Base-by-base conservation (phyloP, 345 rosid species). In the Citrus australasica region DNA sequence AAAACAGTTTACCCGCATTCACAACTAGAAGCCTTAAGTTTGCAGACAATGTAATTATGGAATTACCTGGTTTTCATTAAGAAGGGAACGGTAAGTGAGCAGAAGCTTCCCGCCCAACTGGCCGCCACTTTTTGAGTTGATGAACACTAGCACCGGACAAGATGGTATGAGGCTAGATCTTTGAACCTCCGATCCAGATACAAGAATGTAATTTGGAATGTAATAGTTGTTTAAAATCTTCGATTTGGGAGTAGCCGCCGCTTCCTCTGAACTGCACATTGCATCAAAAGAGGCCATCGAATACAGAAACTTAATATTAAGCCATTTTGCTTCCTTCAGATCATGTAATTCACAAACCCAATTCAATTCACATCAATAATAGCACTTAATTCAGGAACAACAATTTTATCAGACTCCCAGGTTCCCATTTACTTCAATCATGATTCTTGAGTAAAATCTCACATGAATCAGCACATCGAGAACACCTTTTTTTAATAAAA, bases 91-190 rank as follows among this genome's bases (percentile, higher is more conserved):
- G 42, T 85, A 92, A 6, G 90, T 86, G 25, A 65, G n/a, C 56
- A 92, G 91, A 80, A 92, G 92, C 59, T 86, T 81, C 9, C 86
- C 86, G 9, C 93, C 93, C n/a, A 90, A 84, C 85, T 92, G 93
- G n/a, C 96, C 92, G 0, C 93, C 96, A 38, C 96, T 92, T 82
- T 77, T 92, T 33, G 93, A 81, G 83, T 92, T 92, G 72, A 92
- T 88, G 69, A 92, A 92, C 64, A 82, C 92, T 19, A 92, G 71
- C 75, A 90, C 91, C 7, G 96, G 96, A 81, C 92, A 88, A 25
- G 82, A 37, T 40, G 92, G 89, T 28, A 48, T 3, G 10, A 70
- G 59, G 7, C 78, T 24, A 76, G 64, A 33, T 6, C 22, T 53
- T 37, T 68, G 8, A 66, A 33, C 32, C 42, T 77, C 80, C n/a